Percentiles rank a stretch among this genome's conserved stretches.
phyloP scores from a whole-genome alignment of 2,329 filamentous ascomycete species.

The Ceratocystiopsis minuta region DNA sequence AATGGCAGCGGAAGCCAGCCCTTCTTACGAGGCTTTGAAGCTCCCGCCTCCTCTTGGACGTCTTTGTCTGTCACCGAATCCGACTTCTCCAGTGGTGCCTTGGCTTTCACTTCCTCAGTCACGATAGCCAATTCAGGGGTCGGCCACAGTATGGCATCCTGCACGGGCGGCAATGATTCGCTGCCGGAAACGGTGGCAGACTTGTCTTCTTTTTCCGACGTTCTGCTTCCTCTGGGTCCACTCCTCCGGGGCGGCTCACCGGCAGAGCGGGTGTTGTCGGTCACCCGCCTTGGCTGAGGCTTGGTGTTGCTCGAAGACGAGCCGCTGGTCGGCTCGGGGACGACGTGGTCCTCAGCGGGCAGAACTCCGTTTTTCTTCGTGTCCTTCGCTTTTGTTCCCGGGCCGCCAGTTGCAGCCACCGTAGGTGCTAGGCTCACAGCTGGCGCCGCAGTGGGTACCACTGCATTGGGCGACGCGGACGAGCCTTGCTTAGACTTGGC shows the following conservation, averaged over 20 bases:
- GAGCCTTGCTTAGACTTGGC: conserved; percentile 27
- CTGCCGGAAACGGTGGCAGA: conserved; percentile 3
- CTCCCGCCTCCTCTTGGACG: conserved; percentile 33
- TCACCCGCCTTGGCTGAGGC: conserved; percentile 22
- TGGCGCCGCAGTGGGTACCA: background rate
- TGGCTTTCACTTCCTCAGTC: conserved; percentile 53
- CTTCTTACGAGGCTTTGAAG: conserved; percentile 42
- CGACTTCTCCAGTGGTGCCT: conserved; percentile 37
- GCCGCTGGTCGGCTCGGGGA: conserved; percentile 19
- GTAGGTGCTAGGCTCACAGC: conserved; percentile 5
- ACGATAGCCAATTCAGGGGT: conserved; percentile 66
- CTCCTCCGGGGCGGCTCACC: conserved; percentile 23
- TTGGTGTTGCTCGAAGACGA: conserved; percentile 13
- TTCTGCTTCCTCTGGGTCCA: conserved; percentile 26
- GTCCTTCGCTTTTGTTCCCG: conserved; percentile 5
- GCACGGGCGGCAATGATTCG: conserved; percentile 41
- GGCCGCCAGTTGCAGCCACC: conserved; percentile 1
- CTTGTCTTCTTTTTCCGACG: conserved; percentile 25
- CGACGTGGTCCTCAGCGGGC: background rate
- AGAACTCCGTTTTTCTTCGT: conserved; percentile 7
- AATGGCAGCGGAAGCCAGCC: conserved; percentile 73
- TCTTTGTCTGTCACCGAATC: conserved; percentile 44
- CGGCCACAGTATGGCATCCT: conserved; percentile 71
- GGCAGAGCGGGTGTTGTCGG: conserved; percentile 21
- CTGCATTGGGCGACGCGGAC: no score